These are phyloP conservation scores for Nelumbo lutea DNA, from an alignment of 164 flowering plant genomes.

Conservation along the genomic window DNA sequence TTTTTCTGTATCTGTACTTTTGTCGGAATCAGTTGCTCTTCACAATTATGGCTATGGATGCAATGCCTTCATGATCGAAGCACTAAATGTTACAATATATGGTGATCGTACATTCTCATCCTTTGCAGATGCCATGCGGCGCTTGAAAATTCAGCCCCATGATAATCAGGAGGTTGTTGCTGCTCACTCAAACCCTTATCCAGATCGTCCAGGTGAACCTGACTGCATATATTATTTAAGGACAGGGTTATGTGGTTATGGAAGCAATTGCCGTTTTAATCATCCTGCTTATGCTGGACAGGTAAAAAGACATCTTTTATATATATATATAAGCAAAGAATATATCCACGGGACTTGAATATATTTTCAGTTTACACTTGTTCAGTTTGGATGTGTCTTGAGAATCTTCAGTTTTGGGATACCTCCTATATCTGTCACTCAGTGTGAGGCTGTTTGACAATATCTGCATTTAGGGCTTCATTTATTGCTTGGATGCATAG, in stretches of 20 bases:
- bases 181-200: conserved; percentile 29
- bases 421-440: neutral
- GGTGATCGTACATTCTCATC: neutral
- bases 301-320: conserved; percentile 20
- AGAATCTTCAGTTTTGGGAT: neutral
- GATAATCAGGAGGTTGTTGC: conserved; percentile 33
- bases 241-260: conserved; percentile 74
- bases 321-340: no score
- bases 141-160: conserved; percentile 30
- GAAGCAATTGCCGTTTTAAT: conserved; percentile 54
- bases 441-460: neutral
- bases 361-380: neutral
- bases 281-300: conserved; percentile 46
- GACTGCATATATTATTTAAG: conserved; percentile 59
- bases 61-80: neutral
- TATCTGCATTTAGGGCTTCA: neutral
- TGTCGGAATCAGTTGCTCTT: neutral
- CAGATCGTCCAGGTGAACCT: conserved; percentile 68
- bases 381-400: neutral
- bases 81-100: neutral
- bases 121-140: conserved; percentile 41
- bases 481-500: neutral
- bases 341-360: no score
- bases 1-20: neutral
- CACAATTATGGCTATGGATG: neutral